Evolutionary conservation across 164 flowering plant genomes (phyloP).

Genomic region (Saururus chinensis): DNA sequence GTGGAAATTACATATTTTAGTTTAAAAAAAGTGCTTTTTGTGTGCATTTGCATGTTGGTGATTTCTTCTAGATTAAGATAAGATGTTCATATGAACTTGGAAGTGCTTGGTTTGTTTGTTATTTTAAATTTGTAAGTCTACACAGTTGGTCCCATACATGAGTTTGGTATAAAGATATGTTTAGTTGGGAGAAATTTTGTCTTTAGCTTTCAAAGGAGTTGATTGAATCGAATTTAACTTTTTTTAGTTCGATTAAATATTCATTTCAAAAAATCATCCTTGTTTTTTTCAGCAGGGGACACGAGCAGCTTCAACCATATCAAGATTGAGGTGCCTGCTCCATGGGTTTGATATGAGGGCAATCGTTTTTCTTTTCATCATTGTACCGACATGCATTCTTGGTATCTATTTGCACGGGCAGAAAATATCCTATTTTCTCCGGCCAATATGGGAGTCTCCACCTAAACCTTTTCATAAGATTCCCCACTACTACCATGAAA

Average conservation of each 20-base stretch:
- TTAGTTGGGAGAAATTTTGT: neutral
- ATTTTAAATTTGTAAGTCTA: too few species aligned
- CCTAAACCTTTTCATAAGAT: constrained; percentile 66
- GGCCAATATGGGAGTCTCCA: constrained; percentile 86
- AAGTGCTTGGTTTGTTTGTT: neutral
- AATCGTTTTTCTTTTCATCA: constrained; percentile 27
- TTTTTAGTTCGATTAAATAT: neutral
- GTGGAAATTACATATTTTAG: neutral
- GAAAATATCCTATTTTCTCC: constrained; percentile 74
- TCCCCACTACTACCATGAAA: constrained; percentile 83
- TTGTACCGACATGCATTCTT: constrained; percentile 44
- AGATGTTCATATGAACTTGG: neutral
- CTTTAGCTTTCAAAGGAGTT: too few species aligned
- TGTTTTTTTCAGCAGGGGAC: constrained; percentile 27
- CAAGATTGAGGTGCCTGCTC: constrained; percentile 55
- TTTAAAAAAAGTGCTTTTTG: neutral
- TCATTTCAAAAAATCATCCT: neutral
- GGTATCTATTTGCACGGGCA: constrained; percentile 68
- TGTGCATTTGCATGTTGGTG: neutral
- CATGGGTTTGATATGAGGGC: constrained; percentile 55
- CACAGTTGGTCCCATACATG: neutral
- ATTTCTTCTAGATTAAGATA: neutral
- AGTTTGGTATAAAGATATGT: neutral
- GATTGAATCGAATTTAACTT: neutral
- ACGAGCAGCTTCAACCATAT: constrained; percentile 34